Base-by-base conservation (phyloP, 306 rosid species). In the Urtica urens region DNA sequence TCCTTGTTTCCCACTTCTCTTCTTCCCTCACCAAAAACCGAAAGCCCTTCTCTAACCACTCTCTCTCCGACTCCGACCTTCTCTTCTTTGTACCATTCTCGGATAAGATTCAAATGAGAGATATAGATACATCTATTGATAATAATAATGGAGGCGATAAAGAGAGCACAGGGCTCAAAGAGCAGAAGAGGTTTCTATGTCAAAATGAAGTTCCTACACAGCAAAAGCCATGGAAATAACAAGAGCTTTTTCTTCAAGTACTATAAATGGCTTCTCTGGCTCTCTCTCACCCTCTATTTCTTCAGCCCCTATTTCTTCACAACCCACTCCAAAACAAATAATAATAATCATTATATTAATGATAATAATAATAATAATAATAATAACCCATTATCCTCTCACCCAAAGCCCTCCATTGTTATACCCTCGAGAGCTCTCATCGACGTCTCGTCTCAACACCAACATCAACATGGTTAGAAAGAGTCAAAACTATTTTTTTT, bases 251-350 rank as follows among this genome's bases (percentile, higher is more conserved):
- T 82, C 23, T 64, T 49, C 60, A 64, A 44, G 37, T 70, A 82
- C 53, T 82, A 67, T 80, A 92, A 85, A 76, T 82, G 76, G 73
- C 23, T 92, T n/a, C 83, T 92, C 11, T 92, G 96, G 88, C 54
- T 80, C 22, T 82, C 88, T 18, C 72, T 92, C 1, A 63, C 88
- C 4, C 64, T 92, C 14, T 92, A 92, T 56, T 82, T 85, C 65
- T 79, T 82, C 63, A 51, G 74, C 46, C 82, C 94, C 13, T 85
- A 73, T 39, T 79, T 85, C 74, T 70, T 92, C 38, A 70, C 65
- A 41, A 64, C 65, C 26, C 48, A 61, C 4, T n/a, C 27, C 34
- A 17, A 63, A 55, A 25, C 52, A 53, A 1, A 9, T 61, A 57
- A 25, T 70, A 34, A 29, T 65, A 2, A 7, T 63, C 51, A 56